Evolutionary conservation across 73 alveolate species (phyloP).

Genomic region (Paramecium sexaurelia): DNA sequence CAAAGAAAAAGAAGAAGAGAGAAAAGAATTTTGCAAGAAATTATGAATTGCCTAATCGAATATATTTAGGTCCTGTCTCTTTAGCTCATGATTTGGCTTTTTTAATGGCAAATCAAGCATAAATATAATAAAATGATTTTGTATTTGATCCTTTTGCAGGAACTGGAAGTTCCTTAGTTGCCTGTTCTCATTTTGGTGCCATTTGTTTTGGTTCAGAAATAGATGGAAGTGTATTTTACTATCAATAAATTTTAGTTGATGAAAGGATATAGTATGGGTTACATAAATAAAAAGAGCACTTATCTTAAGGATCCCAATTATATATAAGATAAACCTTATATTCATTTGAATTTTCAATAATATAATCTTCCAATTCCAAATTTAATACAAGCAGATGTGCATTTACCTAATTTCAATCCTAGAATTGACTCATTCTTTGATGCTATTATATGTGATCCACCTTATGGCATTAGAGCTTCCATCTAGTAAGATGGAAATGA

Average conservation of each 20-base stretch:
- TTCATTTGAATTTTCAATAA: conserved; percentile 62
- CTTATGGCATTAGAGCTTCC: conserved; percentile 99
- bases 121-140: conserved; percentile 85
- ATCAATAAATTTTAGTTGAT: conserved; percentile 80
- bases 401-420: conserved; percentile 16
- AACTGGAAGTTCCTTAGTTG: conserved; percentile 95
- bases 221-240: conserved; percentile 71
- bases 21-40: conserved; percentile 80
- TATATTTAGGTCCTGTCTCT: conserved; percentile 98
- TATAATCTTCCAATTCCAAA: conserved; percentile 51
- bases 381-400: conserved; percentile 48
- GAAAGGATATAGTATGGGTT: conserved; percentile 96
- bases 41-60: conserved; percentile 87
- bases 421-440: conserved; percentile 82
- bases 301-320: conserved; percentile 69
- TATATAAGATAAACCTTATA: conserved; percentile 69
- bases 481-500: conserved; percentile 56
- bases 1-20: conserved; percentile 76
- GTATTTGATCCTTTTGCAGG: conserved; percentile 99
- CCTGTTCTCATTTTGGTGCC: conserved; percentile 90
- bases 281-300: conserved; percentile 76
- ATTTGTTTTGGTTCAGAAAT: conserved; percentile 96
- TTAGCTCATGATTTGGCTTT: conserved; percentile 93
- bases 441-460: conserved; percentile 98
- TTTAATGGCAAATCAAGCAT: conserved; percentile 96